Conservation (phyloP, 2,329 filamentous ascomycete species). For the Curvularia lunata region DNA sequence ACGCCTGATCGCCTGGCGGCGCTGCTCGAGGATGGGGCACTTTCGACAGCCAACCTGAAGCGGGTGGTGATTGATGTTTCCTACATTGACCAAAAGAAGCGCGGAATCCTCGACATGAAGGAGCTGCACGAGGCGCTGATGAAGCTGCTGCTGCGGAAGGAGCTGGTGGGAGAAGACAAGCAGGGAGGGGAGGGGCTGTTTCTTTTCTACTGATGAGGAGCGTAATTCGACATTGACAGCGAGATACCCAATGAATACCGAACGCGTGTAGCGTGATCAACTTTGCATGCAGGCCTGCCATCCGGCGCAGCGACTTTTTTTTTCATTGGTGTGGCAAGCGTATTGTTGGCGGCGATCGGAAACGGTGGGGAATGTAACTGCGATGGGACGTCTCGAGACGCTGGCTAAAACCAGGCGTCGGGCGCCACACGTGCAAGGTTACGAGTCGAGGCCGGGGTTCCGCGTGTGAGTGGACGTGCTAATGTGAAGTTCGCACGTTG, state of each 20-base stretch:
- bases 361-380: neutral
- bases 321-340: neutral
- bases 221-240: neutral
- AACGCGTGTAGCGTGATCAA: neutral
- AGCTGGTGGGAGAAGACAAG: conserved; percentile 61
- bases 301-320: neutral
- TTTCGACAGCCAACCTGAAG: conserved; percentile 74
- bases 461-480: conserved; percentile 8
- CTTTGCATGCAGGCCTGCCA: neutral
- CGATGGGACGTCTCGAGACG: conserved; percentile 7
- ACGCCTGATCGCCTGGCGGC: conserved; percentile 85
- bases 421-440: conserved; percentile 12
- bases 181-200: conserved; percentile 38
- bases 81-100: conserved; percentile 92
- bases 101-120: conserved; percentile 92
- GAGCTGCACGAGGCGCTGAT: conserved; percentile 85
- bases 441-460: conserved; percentile 3
- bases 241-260: conserved; percentile 20
- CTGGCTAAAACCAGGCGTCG: conserved; percentile 14
- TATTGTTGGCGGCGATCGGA: neutral
- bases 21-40: conserved; percentile 78
- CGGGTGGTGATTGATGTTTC: conserved; percentile 89
- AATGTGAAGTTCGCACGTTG: conserved; percentile 11
- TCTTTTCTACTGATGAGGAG: conserved; percentile 39
- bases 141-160: conserved; percentile 71